phyloP scores from a whole-genome alignment of 805 yeast genomes.

The Candida railenensis region DNA sequence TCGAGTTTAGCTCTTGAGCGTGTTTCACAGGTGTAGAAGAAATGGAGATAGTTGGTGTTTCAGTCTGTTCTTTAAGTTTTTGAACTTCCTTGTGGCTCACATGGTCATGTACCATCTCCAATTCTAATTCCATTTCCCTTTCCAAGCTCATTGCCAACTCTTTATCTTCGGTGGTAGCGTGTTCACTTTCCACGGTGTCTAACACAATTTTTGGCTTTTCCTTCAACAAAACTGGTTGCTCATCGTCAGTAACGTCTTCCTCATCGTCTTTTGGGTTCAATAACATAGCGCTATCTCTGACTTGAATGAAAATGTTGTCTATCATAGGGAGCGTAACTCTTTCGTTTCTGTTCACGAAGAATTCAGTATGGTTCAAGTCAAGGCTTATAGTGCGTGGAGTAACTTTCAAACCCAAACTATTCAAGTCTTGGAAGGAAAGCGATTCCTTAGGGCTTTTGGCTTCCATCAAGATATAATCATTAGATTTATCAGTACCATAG shows the following conservation, averaged over 20 bases:
- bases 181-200: conserved; percentile 1
- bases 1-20: neutral
- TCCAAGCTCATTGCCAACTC: conserved; percentile 1
- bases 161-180: neutral
- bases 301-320: conserved; percentile 62
- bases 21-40: conserved; percentile 1
- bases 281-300: conserved; percentile 62
- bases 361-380: conserved; percentile 47
- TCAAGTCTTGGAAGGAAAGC: conserved; percentile 11
- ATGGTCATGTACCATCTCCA: too few species aligned
- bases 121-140: neutral
- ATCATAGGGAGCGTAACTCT: conserved; percentile 62
- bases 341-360: conserved; percentile 62
- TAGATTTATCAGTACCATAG: conserved; percentile 18
- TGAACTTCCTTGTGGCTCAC: neutral
- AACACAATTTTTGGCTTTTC: neutral
- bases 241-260: conserved; percentile 47
- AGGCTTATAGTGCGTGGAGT: conserved; percentile 38
- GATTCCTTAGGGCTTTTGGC: conserved; percentile 2
- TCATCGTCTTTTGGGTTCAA: conserved; percentile 48
- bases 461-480: conserved; percentile 19
- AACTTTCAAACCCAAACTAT: conserved; percentile 7
- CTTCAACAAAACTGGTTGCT: conserved; percentile 19
- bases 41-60: neutral
- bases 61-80: neutral